Evolutionary conservation across 2,329 filamentous ascomycete genomes (phyloP).

Genomic region (Blastomyces silverae): DNA sequence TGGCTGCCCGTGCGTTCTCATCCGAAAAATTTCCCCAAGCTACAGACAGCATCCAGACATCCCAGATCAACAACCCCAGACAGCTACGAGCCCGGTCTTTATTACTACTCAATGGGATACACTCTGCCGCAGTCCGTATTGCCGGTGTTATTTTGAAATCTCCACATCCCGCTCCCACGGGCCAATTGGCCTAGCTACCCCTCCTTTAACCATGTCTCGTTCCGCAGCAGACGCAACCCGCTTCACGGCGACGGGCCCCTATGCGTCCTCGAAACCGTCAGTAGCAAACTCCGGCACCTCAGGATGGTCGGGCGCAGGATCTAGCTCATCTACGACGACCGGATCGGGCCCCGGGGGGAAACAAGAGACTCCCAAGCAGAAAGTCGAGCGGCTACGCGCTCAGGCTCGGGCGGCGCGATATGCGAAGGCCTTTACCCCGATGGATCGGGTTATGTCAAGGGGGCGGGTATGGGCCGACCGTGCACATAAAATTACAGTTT

Average conservation of each 20-base stretch:
- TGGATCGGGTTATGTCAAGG: constrained; percentile 49
- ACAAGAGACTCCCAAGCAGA: constrained; percentile 60
- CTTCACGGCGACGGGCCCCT: constrained; percentile 47
- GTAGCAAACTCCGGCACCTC: constrained; percentile 24
- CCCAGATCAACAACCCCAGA: neutral
- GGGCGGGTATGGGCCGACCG: constrained; percentile 54
- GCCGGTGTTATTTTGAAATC: neutral
- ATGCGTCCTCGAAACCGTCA: constrained; percentile 40
- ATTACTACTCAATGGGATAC: neutral
- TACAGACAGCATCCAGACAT: neutral
- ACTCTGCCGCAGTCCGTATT: neutral
- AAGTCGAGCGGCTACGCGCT: constrained; percentile 60
- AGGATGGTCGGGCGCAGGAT: constrained; percentile 21
- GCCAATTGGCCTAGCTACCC: constrained; percentile 7
- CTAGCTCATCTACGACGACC: constrained; percentile 19
- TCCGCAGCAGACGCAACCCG: constrained; percentile 46
- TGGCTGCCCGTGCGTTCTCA: neutral
- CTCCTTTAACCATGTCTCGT: constrained; percentile 37
- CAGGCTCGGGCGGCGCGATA: constrained; percentile 61
- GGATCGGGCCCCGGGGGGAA: constrained; percentile 14
- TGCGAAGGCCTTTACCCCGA: constrained; percentile 50
- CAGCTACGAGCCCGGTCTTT: neutral
- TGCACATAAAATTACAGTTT: constrained; percentile 54
- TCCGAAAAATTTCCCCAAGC: constrained; percentile 2
- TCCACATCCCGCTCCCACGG: neutral